Percentiles rank a stretch among this genome's conserved stretches.
These are phyloP conservation scores for Nitzschia inconspicua DNA, from an alignment of 108 stramenopile genomes.

Conservation along the genomic window DNA sequence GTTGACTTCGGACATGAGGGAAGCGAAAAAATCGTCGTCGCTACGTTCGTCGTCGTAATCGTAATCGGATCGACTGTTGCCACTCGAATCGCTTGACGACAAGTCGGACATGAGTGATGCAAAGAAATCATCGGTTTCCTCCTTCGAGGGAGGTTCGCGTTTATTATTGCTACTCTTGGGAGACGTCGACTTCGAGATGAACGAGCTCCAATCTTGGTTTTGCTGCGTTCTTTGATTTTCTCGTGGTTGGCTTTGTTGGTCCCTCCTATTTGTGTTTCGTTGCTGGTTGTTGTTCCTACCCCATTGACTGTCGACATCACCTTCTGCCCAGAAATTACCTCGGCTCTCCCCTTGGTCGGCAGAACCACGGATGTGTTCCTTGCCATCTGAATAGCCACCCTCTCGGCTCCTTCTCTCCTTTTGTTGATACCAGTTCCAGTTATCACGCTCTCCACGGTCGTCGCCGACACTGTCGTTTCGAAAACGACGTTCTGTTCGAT, in stretches of 20 bases:
- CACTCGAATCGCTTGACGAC: conserved; percentile 47
- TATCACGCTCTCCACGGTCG: conserved; percentile 44
- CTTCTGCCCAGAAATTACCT: conserved; percentile 21
- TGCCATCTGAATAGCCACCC: conserved; percentile 20
- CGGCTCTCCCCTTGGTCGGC: not conserved
- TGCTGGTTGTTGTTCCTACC: conserved; percentile 22
- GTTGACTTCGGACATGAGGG: conserved; percentile 60
- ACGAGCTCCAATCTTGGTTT: conserved; percentile 49
- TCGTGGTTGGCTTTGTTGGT: conserved; percentile 19
- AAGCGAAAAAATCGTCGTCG: conserved; percentile 82
- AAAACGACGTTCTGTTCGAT: conserved; percentile 54
- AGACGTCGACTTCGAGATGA: conserved; percentile 33
- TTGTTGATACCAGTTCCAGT: conserved; percentile 76
- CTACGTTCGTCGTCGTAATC: not conserved
- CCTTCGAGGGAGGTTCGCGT: conserved; percentile 8
- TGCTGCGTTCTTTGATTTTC: conserved; percentile 16
- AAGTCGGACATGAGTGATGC: conserved; percentile 67
- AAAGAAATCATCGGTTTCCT: conserved; percentile 74
- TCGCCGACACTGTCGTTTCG: conserved; percentile 19
- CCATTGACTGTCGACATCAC: conserved; percentile 54
- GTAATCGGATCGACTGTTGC: not conserved
- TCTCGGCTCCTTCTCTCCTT: conserved; percentile 45
- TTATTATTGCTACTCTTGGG: conserved; percentile 1
- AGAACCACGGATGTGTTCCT: conserved; percentile 2
- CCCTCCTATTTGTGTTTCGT: conserved; percentile 16